These are phyloP conservation scores for Berkeleyomyces rouxiae DNA, from an alignment of 2,329 filamentous ascomycete genomes.

Conservation along the genomic window DNA sequence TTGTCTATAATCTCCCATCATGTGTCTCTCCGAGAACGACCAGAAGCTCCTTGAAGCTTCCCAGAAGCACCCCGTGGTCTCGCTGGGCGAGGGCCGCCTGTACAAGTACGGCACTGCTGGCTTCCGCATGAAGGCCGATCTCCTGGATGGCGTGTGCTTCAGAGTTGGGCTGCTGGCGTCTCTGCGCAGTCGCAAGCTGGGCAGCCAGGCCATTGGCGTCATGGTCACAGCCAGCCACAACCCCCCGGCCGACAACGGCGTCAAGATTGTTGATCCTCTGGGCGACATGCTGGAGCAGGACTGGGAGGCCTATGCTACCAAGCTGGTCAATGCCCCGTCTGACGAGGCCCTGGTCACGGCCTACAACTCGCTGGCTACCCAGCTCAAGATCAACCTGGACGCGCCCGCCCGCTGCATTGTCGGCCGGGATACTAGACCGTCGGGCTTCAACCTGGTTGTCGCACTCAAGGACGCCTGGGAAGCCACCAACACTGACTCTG, in stretches of 20 bases:
- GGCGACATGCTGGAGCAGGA: constrained; percentile 95
- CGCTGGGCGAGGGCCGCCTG: constrained; percentile 25
- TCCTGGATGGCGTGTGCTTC: constrained; percentile 84
- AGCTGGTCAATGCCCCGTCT: constrained; percentile 66
- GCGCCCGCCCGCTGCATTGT: constrained; percentile 68
- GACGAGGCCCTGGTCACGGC: constrained; percentile 59
- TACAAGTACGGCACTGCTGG: constrained; percentile 53
- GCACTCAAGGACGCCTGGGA: constrained; percentile 67
- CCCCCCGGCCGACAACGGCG: constrained; percentile 73
- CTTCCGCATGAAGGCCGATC: constrained; percentile 54
- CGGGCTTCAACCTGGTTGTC: constrained; percentile 65
- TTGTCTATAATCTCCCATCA: constrained; percentile 1
- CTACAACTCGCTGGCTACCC: constrained; percentile 58
- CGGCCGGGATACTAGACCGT: constrained; percentile 83
- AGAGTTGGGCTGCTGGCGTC: constrained; percentile 79
- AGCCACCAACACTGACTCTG: constrained; percentile 55
- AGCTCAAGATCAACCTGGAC: constrained; percentile 58
- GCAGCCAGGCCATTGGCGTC: constrained; percentile 81
- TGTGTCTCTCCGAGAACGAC: constrained; percentile 17
- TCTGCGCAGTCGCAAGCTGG: constrained; percentile 76
- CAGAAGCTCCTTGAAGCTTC: constrained; percentile 42
- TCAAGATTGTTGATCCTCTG: constrained; percentile 94
- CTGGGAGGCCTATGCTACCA: constrained; percentile 82
- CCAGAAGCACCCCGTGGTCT: constrained; percentile 42
- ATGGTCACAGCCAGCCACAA: constrained; percentile 96